Evolutionary conservation across 139 green algal genomes (phyloP), one percentile per base, ranked within the genome.

Genomic region (Picochlorum sp.): DNA sequence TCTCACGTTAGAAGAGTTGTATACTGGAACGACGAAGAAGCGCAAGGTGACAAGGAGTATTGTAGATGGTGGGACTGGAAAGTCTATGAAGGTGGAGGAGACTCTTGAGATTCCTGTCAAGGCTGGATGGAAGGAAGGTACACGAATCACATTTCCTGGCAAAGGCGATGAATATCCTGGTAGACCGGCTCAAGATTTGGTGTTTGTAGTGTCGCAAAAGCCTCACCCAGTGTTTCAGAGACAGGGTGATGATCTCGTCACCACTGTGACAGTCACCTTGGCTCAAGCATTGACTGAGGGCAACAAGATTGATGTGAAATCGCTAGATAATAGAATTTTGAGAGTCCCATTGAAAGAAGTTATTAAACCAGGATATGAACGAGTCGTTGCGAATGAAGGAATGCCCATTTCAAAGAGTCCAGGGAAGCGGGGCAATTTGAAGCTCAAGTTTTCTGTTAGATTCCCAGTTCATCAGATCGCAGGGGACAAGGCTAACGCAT

Each of bases 91-190:
- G 9, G 68, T 83, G 28, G 79, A 89, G 57, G 90, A 96, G 74
- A 89, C 91, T 41, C 44, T 97, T 56, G 85, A 93, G 65, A 87
- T 97, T 37, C 58, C 82, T 3, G 75, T 97, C 15, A 91, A 90
- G 79, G 80, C 90, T 1, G 90, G 90, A 2, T 97, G 90, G 90
- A 97, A 96, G 68, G 87, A 90, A 64, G 90, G 90, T 32, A 97
- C 85, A n/a, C 85, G 83, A 34, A 76, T 96, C 63, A 96, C 90
- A 0, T 96, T 96, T 74, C 65, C 69, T 8, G 82, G 89, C 41
- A 92, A 94, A 59, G 85, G 90, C 14, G 87, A 96, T 56, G 86
- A 92, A 72, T 58, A 74, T 32, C 85, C 83, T 2, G 88, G 87
- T 10, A 64, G 71, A 30, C 62, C 82, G 2, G 58, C 90, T 7